Evolutionary conservation across 2,329 filamentous ascomycete genomes (phyloP), one percentile per base, ranked within the genome.

Genomic region (Colletotrichum kahawae): DNA sequence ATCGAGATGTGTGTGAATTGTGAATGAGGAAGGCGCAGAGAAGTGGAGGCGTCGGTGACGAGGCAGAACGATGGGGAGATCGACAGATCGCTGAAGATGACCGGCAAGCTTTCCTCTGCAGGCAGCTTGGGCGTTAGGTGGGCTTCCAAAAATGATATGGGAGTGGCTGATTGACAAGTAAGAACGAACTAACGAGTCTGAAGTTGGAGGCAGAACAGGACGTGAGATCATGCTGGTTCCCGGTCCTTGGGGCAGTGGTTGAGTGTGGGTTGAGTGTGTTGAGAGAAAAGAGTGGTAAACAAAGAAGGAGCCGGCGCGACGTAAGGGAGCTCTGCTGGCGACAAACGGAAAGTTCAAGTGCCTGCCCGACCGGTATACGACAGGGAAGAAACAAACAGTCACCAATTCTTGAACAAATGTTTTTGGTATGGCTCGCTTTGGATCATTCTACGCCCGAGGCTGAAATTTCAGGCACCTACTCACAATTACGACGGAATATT

Each of bases 81-180:
- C 5, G 18, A 48, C 1, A n/a, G 9, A n/a, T 12, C 38, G 18
- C 1, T 18, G 38, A 12, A 12, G 4, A n/a, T 48, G 1, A 12
- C 18, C 18, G 5, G 18, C 5, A 48, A 48, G 16, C 0, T 48
- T n/a, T n/a, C 38, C n/a, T 48, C 18, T 48, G 38, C 10, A 18
- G 38, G 18, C 8, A 48, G 38, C 38, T 12, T 48, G 9, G 18
- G 38, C 10, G 38, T 48, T 12, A n/a, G 9, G 0, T 48, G 9
- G 38, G 7, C 38, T n/a, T 48, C 38, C 9, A 6, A n/a, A 0
- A 48, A n/a, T n/a, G 1, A 9, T 43, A 18, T 1, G 4, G 3
- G 18, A 48, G 18, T n/a, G 9, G 18, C 4, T 12, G 5, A 48
- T 48, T 5, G 18, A 48, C 18, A 48, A n/a, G 2, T 48, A 12